These are phyloP conservation scores for Nakazawaea laoshanensis DNA, from an alignment of 805 yeast species.

Conservation along the genomic window DNA sequence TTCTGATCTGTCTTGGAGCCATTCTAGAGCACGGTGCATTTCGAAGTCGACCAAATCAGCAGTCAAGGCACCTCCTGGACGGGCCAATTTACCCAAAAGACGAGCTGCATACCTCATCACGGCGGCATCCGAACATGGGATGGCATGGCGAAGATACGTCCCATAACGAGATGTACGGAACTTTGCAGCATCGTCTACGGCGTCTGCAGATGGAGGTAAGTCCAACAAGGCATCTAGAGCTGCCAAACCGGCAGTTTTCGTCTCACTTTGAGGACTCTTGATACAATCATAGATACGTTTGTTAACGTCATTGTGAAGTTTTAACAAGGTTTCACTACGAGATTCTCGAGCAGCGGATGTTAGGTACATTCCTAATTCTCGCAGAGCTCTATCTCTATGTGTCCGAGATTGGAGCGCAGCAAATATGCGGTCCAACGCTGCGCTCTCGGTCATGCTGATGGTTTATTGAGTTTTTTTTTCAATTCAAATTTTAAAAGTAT, in stretches of 20 bases:
- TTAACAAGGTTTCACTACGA: no score
- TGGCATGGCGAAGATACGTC: conserved; percentile 73
- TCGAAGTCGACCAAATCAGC: conserved; percentile 92
- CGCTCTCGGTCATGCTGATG: no score
- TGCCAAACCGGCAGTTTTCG: conserved; percentile 81
- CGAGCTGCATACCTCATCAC: conserved; percentile 84
- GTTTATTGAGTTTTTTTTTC: no score
- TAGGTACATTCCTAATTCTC: conserved; percentile 61
- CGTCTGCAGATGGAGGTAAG: no score
- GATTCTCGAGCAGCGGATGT: conserved; percentile 74
- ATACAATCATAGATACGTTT: conserved; percentile 69
- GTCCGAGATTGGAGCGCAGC: conserved; percentile 35
- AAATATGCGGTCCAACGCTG: conserved; percentile 44
- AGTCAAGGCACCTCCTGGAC: conserved; percentile 82
- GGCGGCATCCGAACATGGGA: conserved; percentile 74
- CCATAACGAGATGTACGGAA: conserved; percentile 68
- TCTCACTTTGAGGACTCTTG: conserved; percentile 62
- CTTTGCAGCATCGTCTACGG: conserved; percentile 80
- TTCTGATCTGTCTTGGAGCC: conserved; percentile 86
- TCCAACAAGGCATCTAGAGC: conserved; percentile 87
- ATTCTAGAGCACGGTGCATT: conserved; percentile 81
- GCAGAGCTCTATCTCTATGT: conserved; percentile 48
- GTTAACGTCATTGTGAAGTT: conserved; percentile 80
- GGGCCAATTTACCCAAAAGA: conserved; percentile 82
- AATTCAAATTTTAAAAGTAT: no score